Evolutionary conservation across 768 basidiomycete genomes (phyloP), one percentile per base, ranked within the genome.

Genomic region (Russula sp.): DNA sequence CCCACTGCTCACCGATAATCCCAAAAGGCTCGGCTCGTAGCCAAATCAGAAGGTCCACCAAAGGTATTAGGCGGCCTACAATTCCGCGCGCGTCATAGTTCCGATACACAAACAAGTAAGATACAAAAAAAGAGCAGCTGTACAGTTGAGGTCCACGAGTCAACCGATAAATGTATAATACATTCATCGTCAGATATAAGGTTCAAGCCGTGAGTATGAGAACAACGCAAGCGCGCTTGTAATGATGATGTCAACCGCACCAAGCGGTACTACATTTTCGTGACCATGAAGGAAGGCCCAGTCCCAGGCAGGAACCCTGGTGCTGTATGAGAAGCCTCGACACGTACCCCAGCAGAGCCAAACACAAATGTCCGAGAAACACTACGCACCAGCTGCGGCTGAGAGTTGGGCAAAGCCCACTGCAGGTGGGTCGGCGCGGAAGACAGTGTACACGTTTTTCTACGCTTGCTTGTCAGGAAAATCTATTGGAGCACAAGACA

Each of bases 371-470:
- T 6, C n/a, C n/a, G 18, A 31, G 37, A 40, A 48, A 49, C 10
- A 10, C 20, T 14, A 44, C 63, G 59, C 77, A 13, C 79, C 79
- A 9, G 72, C 71, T 18, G 65, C 69, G 16, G 48, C 22, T 8
- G 85, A 83, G 0, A 85, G 80, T 16, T 79, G 75, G 4, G 80
- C 76, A 64, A 77, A 77, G 5, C 75, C 77, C 39, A 79, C 78
- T 0, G 77, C 72, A 9, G 80, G 72, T 0, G 71, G 71, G 3
- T 75, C 77, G 32, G 65, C 40, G 9, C 65, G 65, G 59, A 47
- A 68, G 6, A 82, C 78, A 10, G 75, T 73, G 68, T 82, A 81
- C 9, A 80, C 79, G 64, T 82, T 82, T 70, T 83, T 83, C 69
- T 80, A 64, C 9, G 11, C 32, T 14, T 13, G 9, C 1, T 53